A percentile compares a stretch with the other conserved stretches of the same genome.
These are phyloP conservation scores for Saturnispora saitoi DNA, from an alignment of 805 yeast genomes.

Conservation along the genomic window DNA sequence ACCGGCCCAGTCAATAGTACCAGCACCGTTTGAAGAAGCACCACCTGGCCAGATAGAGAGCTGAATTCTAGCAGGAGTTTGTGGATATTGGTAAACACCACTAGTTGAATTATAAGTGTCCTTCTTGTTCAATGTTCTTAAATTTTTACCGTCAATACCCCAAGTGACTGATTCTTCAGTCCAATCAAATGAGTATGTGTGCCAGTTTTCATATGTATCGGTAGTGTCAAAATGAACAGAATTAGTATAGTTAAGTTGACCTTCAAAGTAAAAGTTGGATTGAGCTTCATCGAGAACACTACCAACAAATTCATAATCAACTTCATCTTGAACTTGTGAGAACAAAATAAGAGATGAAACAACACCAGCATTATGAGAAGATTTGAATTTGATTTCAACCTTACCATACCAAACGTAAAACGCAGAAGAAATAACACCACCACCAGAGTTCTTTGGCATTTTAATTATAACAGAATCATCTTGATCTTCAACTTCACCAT, in stretches of 20 bases:
- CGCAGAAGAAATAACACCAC: constrained; percentile 76
- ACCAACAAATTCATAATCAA: constrained; percentile 85
- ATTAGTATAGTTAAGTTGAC: constrained; percentile 59
- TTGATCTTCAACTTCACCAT: constrained; percentile 48
- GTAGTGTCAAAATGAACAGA: constrained; percentile 35
- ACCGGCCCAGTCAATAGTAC: constrained; percentile 82
- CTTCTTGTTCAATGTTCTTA: constrained; percentile 54
- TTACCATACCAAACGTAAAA: constrained; percentile 85
- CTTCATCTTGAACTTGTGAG: constrained; percentile 84
- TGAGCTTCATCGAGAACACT: constrained; percentile 57
- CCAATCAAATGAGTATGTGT: constrained; percentile 78
- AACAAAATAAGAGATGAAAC: constrained; percentile 73
- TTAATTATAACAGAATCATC: constrained; percentile 56
- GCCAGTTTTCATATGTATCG: constrained; percentile 60
- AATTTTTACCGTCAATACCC: constrained; percentile 60
- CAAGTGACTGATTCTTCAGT: constrained; percentile 59
- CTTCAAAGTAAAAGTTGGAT: constrained; percentile 75
- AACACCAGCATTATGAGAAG: constrained; percentile 74
- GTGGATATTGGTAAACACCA: constrained; percentile 51
- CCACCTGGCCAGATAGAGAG: constrained; percentile 79
- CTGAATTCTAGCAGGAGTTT: constrained; percentile 68
- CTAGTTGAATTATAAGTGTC: constrained; percentile 59
- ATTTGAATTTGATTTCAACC: constrained; percentile 56
- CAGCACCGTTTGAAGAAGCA: constrained; percentile 46
- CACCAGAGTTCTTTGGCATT: constrained; percentile 69